Evolutionary conservation across 768 basidiomycete species (phyloP).

Genomic region (Mycena leptocephala): DNA sequence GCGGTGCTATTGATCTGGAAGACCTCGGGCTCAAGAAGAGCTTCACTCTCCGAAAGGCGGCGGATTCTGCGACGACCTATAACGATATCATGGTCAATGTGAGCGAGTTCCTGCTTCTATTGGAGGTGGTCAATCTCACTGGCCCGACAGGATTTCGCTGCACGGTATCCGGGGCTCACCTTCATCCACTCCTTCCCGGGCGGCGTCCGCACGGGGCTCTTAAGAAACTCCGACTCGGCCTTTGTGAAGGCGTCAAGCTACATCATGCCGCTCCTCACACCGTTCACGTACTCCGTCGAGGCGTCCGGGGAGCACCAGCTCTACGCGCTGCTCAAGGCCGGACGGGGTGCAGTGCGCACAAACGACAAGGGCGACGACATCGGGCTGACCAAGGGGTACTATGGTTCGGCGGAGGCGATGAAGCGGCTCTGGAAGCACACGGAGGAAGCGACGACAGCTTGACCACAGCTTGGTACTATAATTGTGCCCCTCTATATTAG

Average conservation of each 20-base stretch:
- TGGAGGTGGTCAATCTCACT: background rate
- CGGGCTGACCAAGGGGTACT: conserved; percentile 18
- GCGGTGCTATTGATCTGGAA: conserved; percentile 57
- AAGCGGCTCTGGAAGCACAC: conserved; percentile 29
- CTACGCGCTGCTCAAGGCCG: conserved; percentile 20
- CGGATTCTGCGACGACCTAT: conserved; percentile 57
- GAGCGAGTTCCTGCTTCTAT: background rate
- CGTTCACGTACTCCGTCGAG: conserved; percentile 22
- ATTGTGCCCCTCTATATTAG: too few species aligned
- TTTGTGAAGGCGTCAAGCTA: background rate
- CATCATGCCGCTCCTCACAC: conserved; percentile 10
- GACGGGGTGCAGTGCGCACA: conserved; percentile 20
- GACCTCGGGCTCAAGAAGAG: conserved; percentile 69
- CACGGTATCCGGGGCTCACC: conserved; percentile 46
- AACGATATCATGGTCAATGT: conserved; percentile 72
- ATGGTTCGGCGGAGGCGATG: conserved; percentile 16
- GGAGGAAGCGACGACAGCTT: conserved; percentile 24
- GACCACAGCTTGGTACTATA: too few species aligned
- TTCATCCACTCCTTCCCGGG: conserved; percentile 55
- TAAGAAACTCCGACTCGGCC: conserved; percentile 7
- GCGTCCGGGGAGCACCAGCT: conserved; percentile 24
- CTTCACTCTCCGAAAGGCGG: conserved; percentile 54
- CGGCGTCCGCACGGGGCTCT: background rate
- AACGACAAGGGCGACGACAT: conserved; percentile 18
- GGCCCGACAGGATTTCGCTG: conserved; percentile 47